Evolutionary conservation across 1,284 basidiomycete species (phyloP).

Genomic region (Phellopilus nigrolimitatus): DNA sequence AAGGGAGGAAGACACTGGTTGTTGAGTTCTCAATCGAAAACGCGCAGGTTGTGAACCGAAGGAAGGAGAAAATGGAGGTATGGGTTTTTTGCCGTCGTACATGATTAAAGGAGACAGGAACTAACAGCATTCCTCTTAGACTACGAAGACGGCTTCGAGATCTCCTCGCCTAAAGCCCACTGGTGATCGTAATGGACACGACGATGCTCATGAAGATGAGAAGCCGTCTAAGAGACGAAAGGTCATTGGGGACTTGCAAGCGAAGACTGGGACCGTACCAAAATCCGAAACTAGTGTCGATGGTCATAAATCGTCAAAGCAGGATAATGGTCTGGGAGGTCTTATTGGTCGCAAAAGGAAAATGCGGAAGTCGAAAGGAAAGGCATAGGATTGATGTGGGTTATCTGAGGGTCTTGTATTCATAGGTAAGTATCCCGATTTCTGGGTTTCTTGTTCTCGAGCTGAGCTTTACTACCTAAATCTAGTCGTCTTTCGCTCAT

Average conservation of each 20-base stretch:
- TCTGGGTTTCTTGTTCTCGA: not conserved
- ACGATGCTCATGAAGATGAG: conserved; percentile 15
- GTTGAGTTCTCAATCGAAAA: conserved; percentile 95
- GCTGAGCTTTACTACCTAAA: not conserved
- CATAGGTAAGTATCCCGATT: not conserved
- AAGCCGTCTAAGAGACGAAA: conserved; percentile 17
- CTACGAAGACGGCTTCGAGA: conserved; percentile 1
- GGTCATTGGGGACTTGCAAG: not conserved
- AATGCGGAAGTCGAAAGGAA: conserved; percentile 21
- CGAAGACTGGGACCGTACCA: not conserved
- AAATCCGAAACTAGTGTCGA: not conserved
- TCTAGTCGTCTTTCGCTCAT: too few relatives aligned
- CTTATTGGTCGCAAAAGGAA: conserved; percentile 27
- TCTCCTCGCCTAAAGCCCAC: not conserved
- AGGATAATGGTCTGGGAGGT: conserved; percentile 19
- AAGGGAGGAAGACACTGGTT: conserved; percentile 62
- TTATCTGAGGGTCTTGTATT: not conserved
- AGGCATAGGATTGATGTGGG: not conserved
- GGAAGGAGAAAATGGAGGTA: conserved; percentile 35
- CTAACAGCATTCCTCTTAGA: conserved; percentile 4
- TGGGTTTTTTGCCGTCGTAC: conserved; percentile 2
- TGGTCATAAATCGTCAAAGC: not conserved
- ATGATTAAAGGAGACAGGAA: too few relatives aligned
- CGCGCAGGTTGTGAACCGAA: conserved; percentile 76
- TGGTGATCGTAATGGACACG: conserved; percentile 6